phyloP scores from a whole-genome alignment of 371 early-diverging fungal genomes.

The Synchytrium microbalum region DNA sequence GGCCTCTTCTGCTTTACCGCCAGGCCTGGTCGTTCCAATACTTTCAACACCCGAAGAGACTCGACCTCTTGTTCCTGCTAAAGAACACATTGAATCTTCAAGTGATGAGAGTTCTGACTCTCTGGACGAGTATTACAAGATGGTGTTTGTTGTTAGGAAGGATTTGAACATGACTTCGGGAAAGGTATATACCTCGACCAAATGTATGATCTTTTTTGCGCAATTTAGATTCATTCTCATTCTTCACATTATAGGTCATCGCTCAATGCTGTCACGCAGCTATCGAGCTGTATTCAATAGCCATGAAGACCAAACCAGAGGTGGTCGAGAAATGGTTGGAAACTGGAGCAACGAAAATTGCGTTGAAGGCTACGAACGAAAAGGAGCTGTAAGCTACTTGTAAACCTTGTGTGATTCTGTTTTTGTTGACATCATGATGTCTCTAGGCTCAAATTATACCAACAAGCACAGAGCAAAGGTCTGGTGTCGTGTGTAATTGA shows the following conservation, averaged over 20 bases:
- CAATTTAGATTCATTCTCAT: no score
- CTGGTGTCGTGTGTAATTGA: conserved; percentile 73
- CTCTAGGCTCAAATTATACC: conserved; percentile 61
- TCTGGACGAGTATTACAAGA: neutral
- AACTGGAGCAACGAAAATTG: conserved; percentile 83
- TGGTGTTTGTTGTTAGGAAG: conserved; percentile 65
- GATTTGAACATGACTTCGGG: conserved; percentile 95
- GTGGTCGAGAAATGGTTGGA: conserved; percentile 54
- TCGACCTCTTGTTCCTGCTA: no score
- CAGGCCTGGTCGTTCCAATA: no score
- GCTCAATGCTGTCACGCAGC: conserved; percentile 96
- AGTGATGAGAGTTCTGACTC: no score
- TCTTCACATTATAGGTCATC: no score
- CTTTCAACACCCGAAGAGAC: no score
- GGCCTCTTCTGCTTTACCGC: no score
- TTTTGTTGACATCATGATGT: neutral
- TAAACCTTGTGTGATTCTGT: neutral
- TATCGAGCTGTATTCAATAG: conserved; percentile 50
- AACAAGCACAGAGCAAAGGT: conserved; percentile 57
- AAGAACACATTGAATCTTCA: no score
- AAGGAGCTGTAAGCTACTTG: conserved; percentile 50
- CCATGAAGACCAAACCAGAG: neutral
- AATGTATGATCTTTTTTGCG: no score
- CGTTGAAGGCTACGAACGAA: conserved; percentile 68
- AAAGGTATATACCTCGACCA: no score